Conservation (phyloP, 2,329 filamentous ascomycete genomes). For the Xylariaceae sp. region DNA sequence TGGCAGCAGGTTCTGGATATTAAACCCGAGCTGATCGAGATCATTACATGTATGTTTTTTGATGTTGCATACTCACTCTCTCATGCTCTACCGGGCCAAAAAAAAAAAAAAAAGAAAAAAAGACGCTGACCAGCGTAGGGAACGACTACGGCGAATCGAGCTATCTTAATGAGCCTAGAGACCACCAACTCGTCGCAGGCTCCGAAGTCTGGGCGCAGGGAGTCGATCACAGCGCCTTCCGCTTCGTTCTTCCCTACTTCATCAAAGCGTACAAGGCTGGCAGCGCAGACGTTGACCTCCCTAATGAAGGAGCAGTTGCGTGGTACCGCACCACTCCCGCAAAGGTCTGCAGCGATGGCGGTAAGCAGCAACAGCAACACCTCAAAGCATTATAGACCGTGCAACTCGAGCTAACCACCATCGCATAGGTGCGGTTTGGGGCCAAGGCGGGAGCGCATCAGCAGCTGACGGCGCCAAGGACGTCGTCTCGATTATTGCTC, state of each 20-base stretch:
- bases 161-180: constrained; percentile 45
- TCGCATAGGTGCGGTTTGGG: constrained; percentile 33
- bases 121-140: constrained; percentile 31
- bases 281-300: constrained; percentile 26
- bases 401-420: neutral
- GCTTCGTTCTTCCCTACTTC: constrained; percentile 42
- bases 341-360: constrained; percentile 32
- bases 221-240: constrained; percentile 45
- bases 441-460: constrained; percentile 31
- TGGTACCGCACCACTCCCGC: constrained; percentile 28
- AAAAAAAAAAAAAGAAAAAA: neutral
- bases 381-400: neutral
- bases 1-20: constrained; percentile 49
- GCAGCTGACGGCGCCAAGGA: constrained; percentile 36
- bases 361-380: constrained; percentile 27
- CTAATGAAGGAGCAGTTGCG: constrained; percentile 24
- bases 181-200: constrained; percentile 39
- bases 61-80: neutral
- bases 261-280: constrained; percentile 46
- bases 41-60: constrained; percentile 45
- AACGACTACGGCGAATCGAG: constrained; percentile 58
- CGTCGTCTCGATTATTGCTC: constrained; percentile 38
- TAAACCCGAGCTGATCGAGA: constrained; percentile 47
- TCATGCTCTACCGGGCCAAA: neutral
- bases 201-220: constrained; percentile 43